Conservation (phyloP, 75 land plant species). For the Chamaecyparis obtusa region DNA sequence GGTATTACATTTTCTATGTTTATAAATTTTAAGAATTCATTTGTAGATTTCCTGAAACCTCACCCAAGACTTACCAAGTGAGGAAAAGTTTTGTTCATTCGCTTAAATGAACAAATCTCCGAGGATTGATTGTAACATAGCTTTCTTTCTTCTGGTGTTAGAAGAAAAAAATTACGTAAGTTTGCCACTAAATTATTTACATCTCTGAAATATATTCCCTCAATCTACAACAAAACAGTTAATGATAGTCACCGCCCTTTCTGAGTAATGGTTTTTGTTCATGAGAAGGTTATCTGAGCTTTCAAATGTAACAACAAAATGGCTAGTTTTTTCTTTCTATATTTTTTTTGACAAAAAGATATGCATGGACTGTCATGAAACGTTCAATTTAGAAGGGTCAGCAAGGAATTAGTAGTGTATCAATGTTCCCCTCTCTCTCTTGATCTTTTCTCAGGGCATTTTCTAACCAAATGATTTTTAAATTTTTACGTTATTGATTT, state of each 20-base stretch:
- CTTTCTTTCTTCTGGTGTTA: neutral
- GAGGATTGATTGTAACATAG: neutral
- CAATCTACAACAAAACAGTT: too few relatives aligned
- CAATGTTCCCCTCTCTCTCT: neutral
- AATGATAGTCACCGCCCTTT: neutral
- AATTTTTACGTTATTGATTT: neutral
- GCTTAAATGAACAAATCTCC: neutral
- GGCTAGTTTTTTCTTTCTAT: neutral
- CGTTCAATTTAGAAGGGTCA: neutral
- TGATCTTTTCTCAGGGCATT: neutral
- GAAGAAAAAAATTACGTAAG: neutral
- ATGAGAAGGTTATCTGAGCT: neutral
- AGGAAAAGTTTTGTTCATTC: neutral
- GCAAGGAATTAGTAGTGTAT: neutral
- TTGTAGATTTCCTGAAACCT: neutral
- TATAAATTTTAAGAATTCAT: neutral
- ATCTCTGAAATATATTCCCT: too few relatives aligned
- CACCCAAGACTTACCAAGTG: neutral
- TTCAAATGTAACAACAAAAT: neutral
- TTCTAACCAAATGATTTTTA: neutral
- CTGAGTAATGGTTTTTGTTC: neutral
- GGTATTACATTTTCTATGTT: neutral
- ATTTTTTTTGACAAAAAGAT: neutral
- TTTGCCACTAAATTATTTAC: too few relatives aligned
- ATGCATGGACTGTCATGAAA: neutral